A percentile compares a stretch with the other conserved stretches of the same genome.
phyloP scores from a whole-genome alignment of 1,284 basidiomycete genomes.

The Irpex sp. region DNA sequence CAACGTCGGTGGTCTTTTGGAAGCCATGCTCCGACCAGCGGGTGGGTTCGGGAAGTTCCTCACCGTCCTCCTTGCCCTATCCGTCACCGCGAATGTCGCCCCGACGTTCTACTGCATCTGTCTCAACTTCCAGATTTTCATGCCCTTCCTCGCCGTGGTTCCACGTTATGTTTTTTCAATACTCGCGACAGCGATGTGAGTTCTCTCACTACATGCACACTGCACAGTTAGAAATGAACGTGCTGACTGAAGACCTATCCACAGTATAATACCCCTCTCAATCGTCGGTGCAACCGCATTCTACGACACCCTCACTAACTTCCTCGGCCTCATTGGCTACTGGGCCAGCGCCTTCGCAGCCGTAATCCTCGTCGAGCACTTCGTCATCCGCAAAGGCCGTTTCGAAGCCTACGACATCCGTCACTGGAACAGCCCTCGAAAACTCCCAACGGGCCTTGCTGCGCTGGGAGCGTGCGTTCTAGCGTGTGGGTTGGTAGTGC shows the following conservation, averaged over 20 bases:
- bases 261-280: conserved; percentile 49
- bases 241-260: not conserved
- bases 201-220: not conserved
- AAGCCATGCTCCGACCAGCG: conserved; percentile 67
- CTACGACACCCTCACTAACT: conserved; percentile 62
- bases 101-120: conserved; percentile 83
- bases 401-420: conserved; percentile 47
- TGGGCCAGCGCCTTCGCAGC: conserved; percentile 60
- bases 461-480: conserved; percentile 50
- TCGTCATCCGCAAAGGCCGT: conserved; percentile 52
- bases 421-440: conserved; percentile 50
- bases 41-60: conserved; percentile 85
- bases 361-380: conserved; percentile 62
- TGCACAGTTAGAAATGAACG: not conserved
- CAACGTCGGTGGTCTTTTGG: conserved; percentile 72
- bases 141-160: conserved; percentile 62
- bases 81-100: conserved; percentile 82
- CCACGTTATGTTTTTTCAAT: conserved; percentile 88
- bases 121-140: conserved; percentile 77
- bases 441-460: conserved; percentile 63
- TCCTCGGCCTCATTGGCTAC: conserved; percentile 74
- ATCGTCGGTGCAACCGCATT: conserved; percentile 69
- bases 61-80: conserved; percentile 79
- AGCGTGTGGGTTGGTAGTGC: conserved; percentile 58
- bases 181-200: conserved; percentile 76